A percentile compares a stretch with the other conserved stretches of the same genome.
phyloP scores from a whole-genome alignment of 306 rosid species.

The Alnus glutinosa region DNA sequence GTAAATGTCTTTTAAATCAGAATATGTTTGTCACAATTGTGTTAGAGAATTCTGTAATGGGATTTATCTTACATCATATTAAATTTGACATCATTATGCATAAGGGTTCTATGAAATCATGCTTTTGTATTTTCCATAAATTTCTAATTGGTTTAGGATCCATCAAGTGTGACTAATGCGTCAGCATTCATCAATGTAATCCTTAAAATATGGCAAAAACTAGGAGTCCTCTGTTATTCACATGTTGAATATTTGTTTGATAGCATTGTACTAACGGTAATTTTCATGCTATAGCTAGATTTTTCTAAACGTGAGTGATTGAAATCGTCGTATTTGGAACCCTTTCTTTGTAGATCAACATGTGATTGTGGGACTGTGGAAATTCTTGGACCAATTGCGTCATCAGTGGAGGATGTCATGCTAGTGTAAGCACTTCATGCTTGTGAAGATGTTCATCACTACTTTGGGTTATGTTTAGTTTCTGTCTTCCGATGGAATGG shows the following conservation, averaged over 20 bases:
- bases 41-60: neutral
- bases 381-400: constrained; percentile 93
- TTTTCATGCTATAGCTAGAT: neutral
- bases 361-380: constrained; percentile 91
- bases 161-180: neutral
- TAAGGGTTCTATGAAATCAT: neutral
- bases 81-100: neutral
- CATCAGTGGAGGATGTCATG: constrained; percentile 85
- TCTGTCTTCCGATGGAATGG: neutral
- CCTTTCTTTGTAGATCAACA: constrained; percentile 56
- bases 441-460: constrained; percentile 6
- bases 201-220: neutral
- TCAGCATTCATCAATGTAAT: neutral
- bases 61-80: neutral
- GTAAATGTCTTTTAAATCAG: neutral
- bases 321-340: constrained; percentile 21
- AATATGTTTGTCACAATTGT: neutral
- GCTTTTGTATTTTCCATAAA: neutral
- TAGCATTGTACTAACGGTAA: neutral
- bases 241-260: neutral
- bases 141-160: neutral
- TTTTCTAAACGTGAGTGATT: neutral
- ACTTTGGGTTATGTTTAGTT: neutral
- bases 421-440: constrained; percentile 69
- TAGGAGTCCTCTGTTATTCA: neutral